Conservation (phyloP, 257 asterid genomes). For the Solanum boliviense region DNA sequence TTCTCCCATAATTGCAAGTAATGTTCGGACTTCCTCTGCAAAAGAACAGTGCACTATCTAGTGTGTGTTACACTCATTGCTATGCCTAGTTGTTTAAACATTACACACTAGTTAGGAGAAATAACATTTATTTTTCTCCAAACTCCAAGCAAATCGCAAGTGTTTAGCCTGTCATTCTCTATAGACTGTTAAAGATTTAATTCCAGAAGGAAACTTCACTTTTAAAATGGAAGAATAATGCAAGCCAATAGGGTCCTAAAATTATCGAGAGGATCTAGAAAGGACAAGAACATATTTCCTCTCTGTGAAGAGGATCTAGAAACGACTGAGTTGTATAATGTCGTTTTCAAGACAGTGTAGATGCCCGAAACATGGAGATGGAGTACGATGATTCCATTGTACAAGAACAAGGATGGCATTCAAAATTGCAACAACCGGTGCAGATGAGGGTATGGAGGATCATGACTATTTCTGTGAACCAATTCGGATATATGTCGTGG, state of each 20-base stretch:
- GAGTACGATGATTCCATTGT: neutral
- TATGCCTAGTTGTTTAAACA: neutral
- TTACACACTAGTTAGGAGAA: neutral
- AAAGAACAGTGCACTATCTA: neutral
- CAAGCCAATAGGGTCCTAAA: neutral
- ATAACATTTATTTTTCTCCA: neutral
- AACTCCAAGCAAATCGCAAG: neutral
- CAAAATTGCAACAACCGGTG: neutral
- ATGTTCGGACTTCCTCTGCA: neutral
- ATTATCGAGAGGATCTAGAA: neutral
- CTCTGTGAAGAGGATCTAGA: neutral
- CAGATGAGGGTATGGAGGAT: neutral
- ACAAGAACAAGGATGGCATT: neutral
- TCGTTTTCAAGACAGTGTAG: neutral
- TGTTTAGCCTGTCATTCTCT: neutral
- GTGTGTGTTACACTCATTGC: neutral
- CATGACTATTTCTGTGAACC: neutral
- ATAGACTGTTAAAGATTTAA: neutral
- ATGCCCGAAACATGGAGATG: neutral
- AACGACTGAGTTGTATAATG: neutral
- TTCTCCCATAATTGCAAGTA: neutral
- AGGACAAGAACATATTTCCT: neutral
- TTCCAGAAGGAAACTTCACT: neutral
- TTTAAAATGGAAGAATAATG: neutral
- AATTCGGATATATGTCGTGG: neutral